phyloP scores from a whole-genome alignment of 306 rosid genomes.

The Prunus padus region DNA sequence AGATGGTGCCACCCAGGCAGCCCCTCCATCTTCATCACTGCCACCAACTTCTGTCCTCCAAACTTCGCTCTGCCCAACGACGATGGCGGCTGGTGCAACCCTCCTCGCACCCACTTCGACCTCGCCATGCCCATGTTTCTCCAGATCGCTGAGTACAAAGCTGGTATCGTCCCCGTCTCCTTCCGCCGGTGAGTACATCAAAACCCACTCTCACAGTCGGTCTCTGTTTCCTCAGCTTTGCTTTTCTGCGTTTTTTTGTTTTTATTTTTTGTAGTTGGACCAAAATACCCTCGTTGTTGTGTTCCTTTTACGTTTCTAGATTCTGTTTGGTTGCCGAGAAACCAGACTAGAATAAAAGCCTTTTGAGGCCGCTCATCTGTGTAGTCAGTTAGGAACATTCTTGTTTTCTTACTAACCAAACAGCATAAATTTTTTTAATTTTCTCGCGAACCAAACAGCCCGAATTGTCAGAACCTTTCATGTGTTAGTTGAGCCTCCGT shows the following conservation, averaged over 20 bases:
- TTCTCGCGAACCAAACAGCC: slow-evolving; percentile 42
- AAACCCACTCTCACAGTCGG: neutral
- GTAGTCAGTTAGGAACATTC: neutral
- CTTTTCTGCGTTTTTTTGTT: neutral
- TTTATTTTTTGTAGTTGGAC: neutral
- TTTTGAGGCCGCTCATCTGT: no score
- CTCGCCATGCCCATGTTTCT: slow-evolving; percentile 99
- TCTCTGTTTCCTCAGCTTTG: neutral
- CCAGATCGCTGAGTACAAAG: slow-evolving; percentile 90
- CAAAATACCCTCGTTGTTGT: neutral
- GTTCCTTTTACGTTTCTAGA: neutral
- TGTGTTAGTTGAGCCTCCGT: slow-evolving; percentile 1
- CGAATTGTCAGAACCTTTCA: neutral
- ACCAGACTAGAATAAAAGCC: no score
- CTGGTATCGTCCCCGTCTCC: slow-evolving; percentile 91
- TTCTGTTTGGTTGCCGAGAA: neutral
- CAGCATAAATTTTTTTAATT: slow-evolving; percentile 11
- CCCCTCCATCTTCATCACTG: slow-evolving; percentile 84
- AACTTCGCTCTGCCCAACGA: slow-evolving; percentile 81
- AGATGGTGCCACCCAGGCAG: slow-evolving; percentile 83
- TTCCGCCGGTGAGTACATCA: slow-evolving; percentile 71
- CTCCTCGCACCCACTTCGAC: slow-evolving; percentile 90
- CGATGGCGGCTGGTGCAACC: slow-evolving; percentile 99
- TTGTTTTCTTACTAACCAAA: slow-evolving; percentile 10
- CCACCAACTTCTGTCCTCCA: slow-evolving; percentile 95